Base-by-base conservation (phyloP, 495 filamentous ascomycete genomes). In the Astrothelium subdiscretum region DNA sequence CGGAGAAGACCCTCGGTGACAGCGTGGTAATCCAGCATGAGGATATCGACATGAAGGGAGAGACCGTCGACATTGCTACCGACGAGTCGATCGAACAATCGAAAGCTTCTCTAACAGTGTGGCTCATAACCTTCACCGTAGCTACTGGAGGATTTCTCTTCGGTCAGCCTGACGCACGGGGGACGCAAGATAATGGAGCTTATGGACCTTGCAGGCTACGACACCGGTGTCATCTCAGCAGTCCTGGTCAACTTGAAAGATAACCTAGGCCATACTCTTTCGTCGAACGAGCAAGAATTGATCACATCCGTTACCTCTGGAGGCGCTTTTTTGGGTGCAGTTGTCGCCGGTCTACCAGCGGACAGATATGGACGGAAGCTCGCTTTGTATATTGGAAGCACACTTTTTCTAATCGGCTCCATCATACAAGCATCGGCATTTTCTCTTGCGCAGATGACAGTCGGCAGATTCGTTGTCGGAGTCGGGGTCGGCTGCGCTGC, bases 401-500 rank as follows among this genome's bases (percentile, higher is more conserved):
- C 72, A 1, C 70, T 81, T 6, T 82, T 83, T 65, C 70, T 74
- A 24, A 58, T 79, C 32, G 80, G 80, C 8, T 76, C 77, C 15
- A 59, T 77, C 31, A 62, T 77, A 8, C 79, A 83, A 63, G 76
- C 77, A 3, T 66, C 71, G 15, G 68, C 80, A 1, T 81, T 70
- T 60, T 73, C 73, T 6, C 64, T 83, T 48, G 70, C 71, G 10
- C 78, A 81, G 60, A 79, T 81, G 66, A 74, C 76, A 6, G 70
- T 80, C 20, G 79, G 80, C 0, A 71, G 80, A 32, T 69, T 82
- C 5, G 70, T 83, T 10, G 75, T 82, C 11, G 80, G 80, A 1
- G 74, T 81, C 38, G 79, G 80, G 6, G 80, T 83, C 22, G 80
- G 80, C 13, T 74, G 74, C 38, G 80, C 79, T 11, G 78, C 80